A percentile compares a stretch with the other conserved stretches of the same genome.
These are phyloP conservation scores for Aschersonia sp. DNA, from an alignment of 2,329 filamentous ascomycete genomes.

Conservation along the genomic window DNA sequence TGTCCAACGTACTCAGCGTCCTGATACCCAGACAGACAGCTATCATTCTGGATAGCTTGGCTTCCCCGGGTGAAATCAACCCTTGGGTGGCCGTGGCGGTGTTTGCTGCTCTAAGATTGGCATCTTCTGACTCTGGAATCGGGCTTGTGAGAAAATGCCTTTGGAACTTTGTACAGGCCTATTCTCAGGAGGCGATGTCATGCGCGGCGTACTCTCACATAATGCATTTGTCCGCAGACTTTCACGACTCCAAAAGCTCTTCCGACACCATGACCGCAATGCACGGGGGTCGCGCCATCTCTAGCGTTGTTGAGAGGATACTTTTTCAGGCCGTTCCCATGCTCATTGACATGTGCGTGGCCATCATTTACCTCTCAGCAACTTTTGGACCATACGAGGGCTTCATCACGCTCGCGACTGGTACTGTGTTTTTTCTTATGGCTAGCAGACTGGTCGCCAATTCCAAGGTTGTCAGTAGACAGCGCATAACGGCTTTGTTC, in stretches of 20 bases:
- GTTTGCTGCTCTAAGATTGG: constrained; percentile 35
- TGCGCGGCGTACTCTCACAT: constrained; percentile 43
- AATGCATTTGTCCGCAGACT: constrained; percentile 45
- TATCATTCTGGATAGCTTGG: constrained; percentile 57
- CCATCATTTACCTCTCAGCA: constrained; percentile 43
- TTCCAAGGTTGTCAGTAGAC: constrained; percentile 33
- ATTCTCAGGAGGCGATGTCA: constrained; percentile 37
- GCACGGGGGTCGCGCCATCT: constrained; percentile 35
- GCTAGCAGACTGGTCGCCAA: constrained; percentile 35
- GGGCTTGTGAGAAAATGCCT: constrained; percentile 38
- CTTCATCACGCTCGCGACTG: constrained; percentile 44
- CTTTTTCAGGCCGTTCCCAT: constrained; percentile 44
- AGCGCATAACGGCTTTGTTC: constrained; percentile 36
- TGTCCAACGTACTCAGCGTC: constrained; percentile 58
- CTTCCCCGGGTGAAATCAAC: constrained; percentile 22
- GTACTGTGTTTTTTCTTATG: constrained; percentile 39
- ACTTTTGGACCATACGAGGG: constrained; percentile 47
- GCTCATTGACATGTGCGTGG: constrained; percentile 43
- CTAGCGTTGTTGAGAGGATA: constrained; percentile 41
- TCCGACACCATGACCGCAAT: constrained; percentile 44
- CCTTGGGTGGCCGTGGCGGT: constrained; percentile 37
- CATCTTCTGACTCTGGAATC: constrained; percentile 39
- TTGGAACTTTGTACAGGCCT: constrained; percentile 43
- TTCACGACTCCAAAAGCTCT: constrained; percentile 45
- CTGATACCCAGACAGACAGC: constrained; percentile 71